These are phyloP conservation scores for Knoxia roxburghii DNA, from an alignment of 257 asterid species.

Conservation along the genomic window DNA sequence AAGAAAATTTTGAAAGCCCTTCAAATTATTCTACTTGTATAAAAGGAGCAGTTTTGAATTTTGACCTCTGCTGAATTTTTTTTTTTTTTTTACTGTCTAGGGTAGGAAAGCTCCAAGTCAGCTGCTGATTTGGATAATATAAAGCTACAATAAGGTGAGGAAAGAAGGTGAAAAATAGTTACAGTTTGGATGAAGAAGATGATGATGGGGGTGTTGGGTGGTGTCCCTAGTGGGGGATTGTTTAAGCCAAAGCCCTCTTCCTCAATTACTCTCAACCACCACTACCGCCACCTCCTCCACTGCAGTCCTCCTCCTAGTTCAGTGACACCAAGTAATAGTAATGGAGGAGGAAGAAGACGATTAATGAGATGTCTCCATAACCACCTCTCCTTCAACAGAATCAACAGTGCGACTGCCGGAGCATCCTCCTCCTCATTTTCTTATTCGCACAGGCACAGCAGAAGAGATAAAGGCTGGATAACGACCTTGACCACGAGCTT, in stretches of 20 bases:
- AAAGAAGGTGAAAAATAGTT: no score
- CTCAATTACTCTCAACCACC: not conserved
- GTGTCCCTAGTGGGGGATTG: not conserved
- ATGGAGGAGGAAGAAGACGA: not conserved
- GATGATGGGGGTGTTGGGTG: slow-evolving; percentile 1
- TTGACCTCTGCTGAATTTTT: no score
- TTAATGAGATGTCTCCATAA: not conserved
- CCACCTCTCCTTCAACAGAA: no score
- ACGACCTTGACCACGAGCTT: not conserved
- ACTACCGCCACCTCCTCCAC: not conserved
- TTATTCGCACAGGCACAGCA: not conserved
- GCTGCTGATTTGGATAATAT: no score
- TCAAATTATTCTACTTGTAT: no score
- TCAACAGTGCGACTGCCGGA: not conserved
- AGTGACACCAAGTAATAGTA: not conserved
- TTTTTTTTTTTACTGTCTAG: no score
- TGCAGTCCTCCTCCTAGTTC: no score
- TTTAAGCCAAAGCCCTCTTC: not conserved
- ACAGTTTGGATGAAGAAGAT: slow-evolving; percentile 1
- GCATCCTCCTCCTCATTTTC: not conserved
- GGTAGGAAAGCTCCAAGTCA: no score
- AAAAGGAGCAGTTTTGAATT: no score
- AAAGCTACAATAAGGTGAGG: no score
- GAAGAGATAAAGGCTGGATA: no score
- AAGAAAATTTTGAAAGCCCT: no score